Conservation (phyloP, 495 filamentous ascomycete genomes). For the Neurospora sp. region DNA sequence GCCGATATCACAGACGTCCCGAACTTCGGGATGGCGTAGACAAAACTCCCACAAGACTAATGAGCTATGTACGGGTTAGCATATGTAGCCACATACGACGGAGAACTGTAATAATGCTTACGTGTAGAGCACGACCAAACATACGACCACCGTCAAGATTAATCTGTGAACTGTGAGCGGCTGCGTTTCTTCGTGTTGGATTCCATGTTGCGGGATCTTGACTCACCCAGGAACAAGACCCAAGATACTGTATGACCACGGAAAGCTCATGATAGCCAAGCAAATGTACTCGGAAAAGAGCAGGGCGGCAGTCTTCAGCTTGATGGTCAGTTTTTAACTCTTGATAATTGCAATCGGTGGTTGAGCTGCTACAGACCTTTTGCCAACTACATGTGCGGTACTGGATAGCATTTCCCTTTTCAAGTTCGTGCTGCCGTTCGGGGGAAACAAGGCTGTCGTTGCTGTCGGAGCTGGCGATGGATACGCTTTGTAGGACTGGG, state of each 20-base stretch:
- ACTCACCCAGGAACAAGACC: conserved; percentile 69
- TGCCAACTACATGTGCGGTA: conserved; percentile 87
- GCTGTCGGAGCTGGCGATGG: conserved; percentile 25
- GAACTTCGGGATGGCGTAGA: conserved; percentile 73
- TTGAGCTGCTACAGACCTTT: conserved; percentile 45
- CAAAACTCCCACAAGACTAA: conserved; percentile 79
- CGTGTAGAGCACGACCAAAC: conserved; percentile 69
- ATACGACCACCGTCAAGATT: conserved; percentile 69
- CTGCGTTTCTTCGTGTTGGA: not conserved
- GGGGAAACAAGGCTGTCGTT: conserved; percentile 39
- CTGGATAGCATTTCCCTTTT: conserved; percentile 70
- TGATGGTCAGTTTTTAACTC: not conserved
- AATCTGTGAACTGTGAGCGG: conserved; percentile 28
- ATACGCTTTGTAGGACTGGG: conserved; percentile 26
- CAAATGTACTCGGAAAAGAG: conserved; percentile 91
- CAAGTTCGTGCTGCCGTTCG: conserved; percentile 65
- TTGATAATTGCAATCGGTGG: not conserved
- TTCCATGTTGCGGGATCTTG: not conserved
- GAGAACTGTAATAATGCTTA: conserved; percentile 6
- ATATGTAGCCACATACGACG: conserved; percentile 1
- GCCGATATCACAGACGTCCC: conserved; percentile 85
- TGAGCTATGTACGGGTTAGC: conserved; percentile 30
- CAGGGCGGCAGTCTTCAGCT: conserved; percentile 60
- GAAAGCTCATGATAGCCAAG: conserved; percentile 89
- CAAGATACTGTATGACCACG: conserved; percentile 77